Conservation (phyloP, 345 rosid genomes). For the Orychophragmus violaceus region DNA sequence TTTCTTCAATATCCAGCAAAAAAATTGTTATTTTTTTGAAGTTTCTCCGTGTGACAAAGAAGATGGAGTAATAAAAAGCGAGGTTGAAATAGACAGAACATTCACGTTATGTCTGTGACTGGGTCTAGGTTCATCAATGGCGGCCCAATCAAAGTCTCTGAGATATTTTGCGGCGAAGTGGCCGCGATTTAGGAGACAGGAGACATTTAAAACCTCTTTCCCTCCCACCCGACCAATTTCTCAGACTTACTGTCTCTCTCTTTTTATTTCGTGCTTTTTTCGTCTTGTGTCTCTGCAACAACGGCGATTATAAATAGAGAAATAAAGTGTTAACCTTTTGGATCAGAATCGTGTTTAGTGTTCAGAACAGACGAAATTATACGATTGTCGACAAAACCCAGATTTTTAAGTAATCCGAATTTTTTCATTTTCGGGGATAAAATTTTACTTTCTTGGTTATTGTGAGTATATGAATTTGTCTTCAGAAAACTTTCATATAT, state of each 20-base stretch:
- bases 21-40: not conserved
- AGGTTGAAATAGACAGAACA: constrained; percentile 16
- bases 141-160: constrained; percentile 25
- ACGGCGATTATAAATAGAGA: not conserved
- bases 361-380: not conserved
- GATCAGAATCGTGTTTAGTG: constrained; percentile 23
- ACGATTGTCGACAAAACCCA: constrained; percentile 14
- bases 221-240: constrained; percentile 25
- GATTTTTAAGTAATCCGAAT: not conserved
- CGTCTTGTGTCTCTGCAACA: constrained; percentile 18
- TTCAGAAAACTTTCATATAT: not conserved
- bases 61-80: not conserved
- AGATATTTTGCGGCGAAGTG: constrained; percentile 28
- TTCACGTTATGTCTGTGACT: constrained; percentile 17
- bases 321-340: not conserved
- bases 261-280: not conserved
- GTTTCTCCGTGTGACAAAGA: constrained; percentile 12
- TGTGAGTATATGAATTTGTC: too few relatives aligned
- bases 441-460: not conserved
- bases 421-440: not conserved
- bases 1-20: constrained; percentile 15
- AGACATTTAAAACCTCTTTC: constrained; percentile 15
- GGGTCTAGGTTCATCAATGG: constrained; percentile 19
- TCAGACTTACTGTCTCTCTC: constrained; percentile 16
- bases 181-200: constrained; percentile 28